Conservation (phyloP, 140 eudicot genomes). For the Flaveria floridana region DNA sequence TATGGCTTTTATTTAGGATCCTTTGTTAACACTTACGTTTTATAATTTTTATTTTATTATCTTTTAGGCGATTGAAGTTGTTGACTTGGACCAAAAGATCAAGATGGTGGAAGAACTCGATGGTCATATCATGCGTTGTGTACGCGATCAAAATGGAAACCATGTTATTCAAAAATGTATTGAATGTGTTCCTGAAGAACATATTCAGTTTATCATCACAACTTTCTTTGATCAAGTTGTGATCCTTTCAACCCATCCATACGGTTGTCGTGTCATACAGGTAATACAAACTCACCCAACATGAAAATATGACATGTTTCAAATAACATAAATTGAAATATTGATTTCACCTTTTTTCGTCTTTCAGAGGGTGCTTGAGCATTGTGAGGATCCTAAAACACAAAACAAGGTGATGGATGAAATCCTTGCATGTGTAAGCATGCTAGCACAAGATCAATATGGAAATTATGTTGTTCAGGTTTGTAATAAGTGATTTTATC, state of each 20-base stretch:
- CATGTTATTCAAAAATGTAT: conserved; percentile 96
- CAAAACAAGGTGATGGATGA: conserved; percentile 81
- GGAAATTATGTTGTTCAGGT: conserved; percentile 89
- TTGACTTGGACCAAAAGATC: conserved; percentile 92
- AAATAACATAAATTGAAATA: too few relatives aligned
- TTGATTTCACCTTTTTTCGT: too few relatives aligned
- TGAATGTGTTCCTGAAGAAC: conserved; percentile 94
- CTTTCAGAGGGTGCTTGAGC: conserved; percentile 84
- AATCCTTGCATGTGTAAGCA: conserved; percentile 67
- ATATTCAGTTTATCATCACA: conserved; percentile 78
- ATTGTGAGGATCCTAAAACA: conserved; percentile 54
- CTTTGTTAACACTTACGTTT: background rate
- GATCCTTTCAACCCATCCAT: conserved; percentile 93
- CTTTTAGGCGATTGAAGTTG: conserved; percentile 90
- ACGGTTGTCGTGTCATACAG: conserved; percentile 98
- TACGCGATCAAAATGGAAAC: conserved; percentile 96
- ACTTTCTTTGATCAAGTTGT: conserved; percentile 93
- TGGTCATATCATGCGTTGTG: conserved; percentile 95
- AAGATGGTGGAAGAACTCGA: conserved; percentile 94
- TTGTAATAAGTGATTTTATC: background rate
- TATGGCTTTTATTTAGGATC: background rate
- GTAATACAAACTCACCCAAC: conserved; percentile 15
- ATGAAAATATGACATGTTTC: too few relatives aligned
- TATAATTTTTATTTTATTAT: too few relatives aligned
- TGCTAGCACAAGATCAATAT: conserved; percentile 79